These are phyloP conservation scores for Limonium bicolor DNA, from an alignment of 148 eudicot species.

Conservation along the genomic window DNA sequence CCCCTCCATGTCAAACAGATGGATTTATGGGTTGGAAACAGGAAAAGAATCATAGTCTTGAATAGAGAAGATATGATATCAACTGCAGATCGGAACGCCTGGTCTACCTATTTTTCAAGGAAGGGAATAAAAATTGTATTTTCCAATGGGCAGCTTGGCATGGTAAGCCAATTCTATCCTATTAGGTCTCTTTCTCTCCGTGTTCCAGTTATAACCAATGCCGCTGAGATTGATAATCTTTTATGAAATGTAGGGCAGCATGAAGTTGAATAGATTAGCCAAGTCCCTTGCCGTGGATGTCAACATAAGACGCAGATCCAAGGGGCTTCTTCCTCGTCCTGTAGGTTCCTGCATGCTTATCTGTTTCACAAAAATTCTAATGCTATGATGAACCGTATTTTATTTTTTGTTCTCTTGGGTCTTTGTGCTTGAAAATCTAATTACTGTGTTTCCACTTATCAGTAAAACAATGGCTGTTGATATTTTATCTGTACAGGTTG, in stretches of 20 bases:
- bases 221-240: too few relatives aligned
- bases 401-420: too few relatives aligned
- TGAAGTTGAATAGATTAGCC: constrained; percentile 76
- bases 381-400: too few relatives aligned
- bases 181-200: constrained; percentile 3
- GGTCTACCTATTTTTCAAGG: constrained; percentile 80
- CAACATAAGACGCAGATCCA: constrained; percentile 68
- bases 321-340: constrained; percentile 90
- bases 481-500: too few relatives aligned
- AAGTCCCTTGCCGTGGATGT: constrained; percentile 74
- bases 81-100: constrained; percentile 75
- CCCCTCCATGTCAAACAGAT: too few relatives aligned
- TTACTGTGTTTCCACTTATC: too few relatives aligned
- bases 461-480: too few relatives aligned
- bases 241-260: constrained; percentile 55
- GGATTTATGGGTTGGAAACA: constrained; percentile 89
- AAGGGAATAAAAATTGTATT: constrained; percentile 79
- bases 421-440: too few relatives aligned
- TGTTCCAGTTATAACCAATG: not conserved
- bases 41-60: constrained; percentile 75
- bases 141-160: constrained; percentile 85
- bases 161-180: constrained; percentile 57
- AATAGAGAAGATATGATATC: constrained; percentile 99
- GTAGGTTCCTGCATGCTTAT: constrained; percentile 33
- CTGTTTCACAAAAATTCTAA: too few relatives aligned